A percentile compares a stretch with the other conserved stretches of the same genome.
Evolutionary conservation across 202 grass and related monocot species (phyloP).

Genomic region (Brachypodium distachyon): DNA sequence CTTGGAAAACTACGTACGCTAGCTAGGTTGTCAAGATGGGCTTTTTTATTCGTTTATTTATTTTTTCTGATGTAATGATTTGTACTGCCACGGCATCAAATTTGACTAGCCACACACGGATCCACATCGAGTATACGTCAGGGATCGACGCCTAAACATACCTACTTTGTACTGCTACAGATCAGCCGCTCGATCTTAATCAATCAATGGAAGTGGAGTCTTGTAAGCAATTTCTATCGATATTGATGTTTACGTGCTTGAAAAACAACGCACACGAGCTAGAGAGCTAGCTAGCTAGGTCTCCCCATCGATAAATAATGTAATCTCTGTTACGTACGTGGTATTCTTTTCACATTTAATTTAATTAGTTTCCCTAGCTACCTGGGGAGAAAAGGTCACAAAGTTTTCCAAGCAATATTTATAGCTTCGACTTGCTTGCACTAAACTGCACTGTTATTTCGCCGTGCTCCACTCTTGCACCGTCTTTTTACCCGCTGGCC

Average conservation of each 20-base stretch:
- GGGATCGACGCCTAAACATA: slow-evolving; percentile 12
- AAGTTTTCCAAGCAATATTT: too few species aligned
- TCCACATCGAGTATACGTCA: not conserved
- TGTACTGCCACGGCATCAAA: not conserved
- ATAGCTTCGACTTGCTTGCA: too few species aligned
- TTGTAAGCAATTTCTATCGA: slow-evolving; percentile 51
- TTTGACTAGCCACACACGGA: not conserved
- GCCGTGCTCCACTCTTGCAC: too few species aligned
- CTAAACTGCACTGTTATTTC: too few species aligned
- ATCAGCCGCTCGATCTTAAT: slow-evolving; percentile 7
- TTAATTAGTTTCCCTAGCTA: too few species aligned
- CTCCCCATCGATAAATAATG: not conserved
- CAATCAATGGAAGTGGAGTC: slow-evolving; percentile 32
- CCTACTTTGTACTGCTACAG: slow-evolving; percentile 20
- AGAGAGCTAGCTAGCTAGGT: too few species aligned
- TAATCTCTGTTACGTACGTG: not conserved
- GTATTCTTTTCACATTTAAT: slow-evolving; percentile 11
- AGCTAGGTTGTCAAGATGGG: not conserved
- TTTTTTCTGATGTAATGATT: not conserved
- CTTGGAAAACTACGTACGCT: not conserved
- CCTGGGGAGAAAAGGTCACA: not conserved
- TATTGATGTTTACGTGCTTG: slow-evolving; percentile 30
- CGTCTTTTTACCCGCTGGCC: too few species aligned
- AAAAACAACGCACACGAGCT: slow-evolving; percentile 11
- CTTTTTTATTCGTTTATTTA: not conserved